Evolutionary conservation across 768 basidiomycete genomes (phyloP).

Genomic region (Mrakia blollopis): DNA sequence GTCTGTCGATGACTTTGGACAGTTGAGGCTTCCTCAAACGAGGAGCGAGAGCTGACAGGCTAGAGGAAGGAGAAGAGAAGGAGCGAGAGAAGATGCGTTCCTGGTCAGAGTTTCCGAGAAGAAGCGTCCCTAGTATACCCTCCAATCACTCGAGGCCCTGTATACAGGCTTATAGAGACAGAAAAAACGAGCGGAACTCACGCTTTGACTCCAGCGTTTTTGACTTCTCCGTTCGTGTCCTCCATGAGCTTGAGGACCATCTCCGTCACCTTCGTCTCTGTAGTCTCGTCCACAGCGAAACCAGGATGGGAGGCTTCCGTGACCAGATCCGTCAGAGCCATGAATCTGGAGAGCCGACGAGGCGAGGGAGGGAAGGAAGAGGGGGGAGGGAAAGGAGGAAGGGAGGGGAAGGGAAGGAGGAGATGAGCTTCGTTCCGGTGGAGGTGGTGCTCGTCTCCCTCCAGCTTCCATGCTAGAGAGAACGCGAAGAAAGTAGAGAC

Average conservation of each 20-base stretch:
- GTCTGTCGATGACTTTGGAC: conserved; percentile 79
- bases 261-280: conserved; percentile 76
- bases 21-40: conserved; percentile 68
- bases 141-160: neutral
- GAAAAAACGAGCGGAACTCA: conserved; percentile 44
- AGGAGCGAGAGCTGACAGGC: conserved; percentile 22
- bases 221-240: conserved; percentile 96
- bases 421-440: neutral
- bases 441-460: neutral
- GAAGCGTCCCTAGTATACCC: neutral
- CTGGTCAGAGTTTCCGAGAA: neutral
- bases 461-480: neutral
- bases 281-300: conserved; percentile 75
- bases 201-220: conserved; percentile 97
- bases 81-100: neutral
- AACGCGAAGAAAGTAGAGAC: neutral
- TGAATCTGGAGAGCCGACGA: conserved; percentile 58
- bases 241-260: conserved; percentile 81
- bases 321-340: conserved; percentile 94
- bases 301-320: conserved; percentile 53
- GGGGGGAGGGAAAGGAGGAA: neutral
- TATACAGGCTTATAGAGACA: neutral
- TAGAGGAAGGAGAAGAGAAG: neutral
- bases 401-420: neutral
- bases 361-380: neutral